These are phyloP conservation scores for Aureobasidium melanogenum DNA, from an alignment of 2,329 filamentous ascomycete genomes.

Conservation along the genomic window DNA sequence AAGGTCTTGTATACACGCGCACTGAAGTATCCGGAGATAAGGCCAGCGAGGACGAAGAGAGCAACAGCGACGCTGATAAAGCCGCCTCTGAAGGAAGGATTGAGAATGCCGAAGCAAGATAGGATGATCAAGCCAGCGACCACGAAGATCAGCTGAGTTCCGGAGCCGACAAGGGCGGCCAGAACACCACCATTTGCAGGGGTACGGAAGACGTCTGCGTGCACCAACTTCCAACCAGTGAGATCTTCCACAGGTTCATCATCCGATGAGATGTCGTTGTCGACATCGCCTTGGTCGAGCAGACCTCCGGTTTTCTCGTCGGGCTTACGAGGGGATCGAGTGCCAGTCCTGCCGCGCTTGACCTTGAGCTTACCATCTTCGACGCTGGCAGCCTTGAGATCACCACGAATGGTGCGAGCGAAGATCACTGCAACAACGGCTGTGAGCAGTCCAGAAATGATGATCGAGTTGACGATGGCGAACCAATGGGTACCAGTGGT, in stretches of 20 bases:
- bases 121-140: slow-evolving; percentile 61
- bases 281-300: slow-evolving; percentile 40
- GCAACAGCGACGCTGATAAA: slow-evolving; percentile 79
- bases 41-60: slow-evolving; percentile 72
- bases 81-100: slow-evolving; percentile 81
- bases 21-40: slow-evolving; percentile 84
- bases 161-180: slow-evolving; percentile 73
- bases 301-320: slow-evolving; percentile 53
- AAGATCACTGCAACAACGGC: slow-evolving; percentile 74
- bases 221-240: slow-evolving; percentile 80
- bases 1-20: slow-evolving; percentile 77
- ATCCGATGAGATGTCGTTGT: slow-evolving; percentile 39
- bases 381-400: slow-evolving; percentile 56
- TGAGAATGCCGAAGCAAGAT: slow-evolving; percentile 64
- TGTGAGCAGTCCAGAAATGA: slow-evolving; percentile 71
- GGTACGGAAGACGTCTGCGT: slow-evolving; percentile 77
- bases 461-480: slow-evolving; percentile 77
- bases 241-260: slow-evolving; percentile 70
- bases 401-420: slow-evolving; percentile 65
- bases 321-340: slow-evolving; percentile 32
- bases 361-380: slow-evolving; percentile 58
- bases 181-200: slow-evolving; percentile 63
- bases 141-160: slow-evolving; percentile 82
- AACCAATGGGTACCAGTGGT: slow-evolving; percentile 78
- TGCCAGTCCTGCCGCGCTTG: slow-evolving; percentile 24